phyloP scores from a whole-genome alignment of 1,284 basidiomycete genomes.

The Rhodotorula sp. region DNA sequence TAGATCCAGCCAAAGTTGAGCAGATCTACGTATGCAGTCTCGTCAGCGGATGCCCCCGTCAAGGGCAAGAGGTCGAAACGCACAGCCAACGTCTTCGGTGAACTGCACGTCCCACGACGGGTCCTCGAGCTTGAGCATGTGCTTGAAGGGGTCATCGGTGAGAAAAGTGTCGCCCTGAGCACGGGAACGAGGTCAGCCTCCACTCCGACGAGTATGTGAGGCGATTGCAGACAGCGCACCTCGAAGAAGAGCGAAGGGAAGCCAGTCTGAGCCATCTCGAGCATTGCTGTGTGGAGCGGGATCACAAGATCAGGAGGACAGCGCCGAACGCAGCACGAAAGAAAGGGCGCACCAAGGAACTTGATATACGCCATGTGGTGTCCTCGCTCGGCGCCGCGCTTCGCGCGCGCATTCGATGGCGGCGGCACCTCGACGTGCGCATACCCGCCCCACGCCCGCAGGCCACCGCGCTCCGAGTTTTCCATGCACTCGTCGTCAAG shows the following conservation, averaged over 20 bases:
- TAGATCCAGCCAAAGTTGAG: conserved; percentile 20
- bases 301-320: not conserved
- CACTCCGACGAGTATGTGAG: accelerated
- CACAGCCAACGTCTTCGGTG: conserved; percentile 13
- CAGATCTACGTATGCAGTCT: not conserved
- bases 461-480: conserved; percentile 7
- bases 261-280: conserved; percentile 11
- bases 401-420: not conserved
- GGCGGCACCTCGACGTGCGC: not conserved
- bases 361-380: conserved; percentile 1
- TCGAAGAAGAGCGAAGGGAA: conserved; percentile 10
- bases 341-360: not conserved
- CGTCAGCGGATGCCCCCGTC: not conserved
- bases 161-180: conserved; percentile 17
- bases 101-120: conserved; percentile 13
- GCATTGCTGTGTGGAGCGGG: not conserved
- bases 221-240: not conserved
- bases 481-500: conserved; percentile 11
- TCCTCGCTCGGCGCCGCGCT: conserved; percentile 1
- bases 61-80: not conserved
- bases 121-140: conserved; percentile 10
- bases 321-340: not conserved
- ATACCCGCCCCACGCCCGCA: conserved; percentile 7
- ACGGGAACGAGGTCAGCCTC: no score
- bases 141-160: conserved; percentile 3